Percentiles rank a stretch among this genome's conserved stretches.
Conservation (phyloP, 1,284 basidiomycete genomes). For the Puccinia horiana region DNA sequence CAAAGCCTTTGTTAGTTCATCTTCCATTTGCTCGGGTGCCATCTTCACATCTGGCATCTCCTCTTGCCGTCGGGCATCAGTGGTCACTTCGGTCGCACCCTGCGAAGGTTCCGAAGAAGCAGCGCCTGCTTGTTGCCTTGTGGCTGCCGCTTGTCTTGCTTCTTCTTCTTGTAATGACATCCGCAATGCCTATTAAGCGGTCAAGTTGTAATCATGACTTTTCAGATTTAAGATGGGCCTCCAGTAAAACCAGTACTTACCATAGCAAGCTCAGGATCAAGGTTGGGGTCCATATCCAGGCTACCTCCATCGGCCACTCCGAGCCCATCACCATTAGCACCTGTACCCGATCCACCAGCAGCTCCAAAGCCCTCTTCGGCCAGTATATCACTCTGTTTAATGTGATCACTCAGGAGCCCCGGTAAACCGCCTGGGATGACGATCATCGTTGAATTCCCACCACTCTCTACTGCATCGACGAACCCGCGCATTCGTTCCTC, state of each 20-base stretch:
- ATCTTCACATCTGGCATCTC: constrained; percentile 58
- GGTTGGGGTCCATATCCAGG: constrained; percentile 87
- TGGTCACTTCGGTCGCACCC: constrained; percentile 57
- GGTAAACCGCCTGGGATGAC: constrained; percentile 70
- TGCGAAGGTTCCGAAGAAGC: constrained; percentile 52
- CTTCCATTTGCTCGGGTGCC: constrained; percentile 58
- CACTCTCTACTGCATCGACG: constrained; percentile 59
- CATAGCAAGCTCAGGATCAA: constrained; percentile 97
- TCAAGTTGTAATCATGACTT: not conserved
- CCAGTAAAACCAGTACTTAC: constrained; percentile 61
- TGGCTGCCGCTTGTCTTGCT: constrained; percentile 75
- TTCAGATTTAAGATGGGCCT: not conserved
- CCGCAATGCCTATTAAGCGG: constrained; percentile 75
- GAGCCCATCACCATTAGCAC: constrained; percentile 60
- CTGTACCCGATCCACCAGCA: constrained; percentile 58
- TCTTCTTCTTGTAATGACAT: constrained; percentile 98
- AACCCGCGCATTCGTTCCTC: constrained; percentile 58
- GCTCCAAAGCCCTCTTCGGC: constrained; percentile 74
- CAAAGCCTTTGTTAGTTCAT: constrained; percentile 55
- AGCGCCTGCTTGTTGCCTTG: constrained; percentile 53
- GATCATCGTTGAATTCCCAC: constrained; percentile 58
- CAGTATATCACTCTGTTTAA: constrained; percentile 79
- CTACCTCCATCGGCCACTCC: constrained; percentile 65
- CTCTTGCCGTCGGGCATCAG: constrained; percentile 49
- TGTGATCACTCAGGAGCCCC: constrained; percentile 77